Conservation (phyloP, 129 eudicot genomes). For the Solidago caesia region DNA sequence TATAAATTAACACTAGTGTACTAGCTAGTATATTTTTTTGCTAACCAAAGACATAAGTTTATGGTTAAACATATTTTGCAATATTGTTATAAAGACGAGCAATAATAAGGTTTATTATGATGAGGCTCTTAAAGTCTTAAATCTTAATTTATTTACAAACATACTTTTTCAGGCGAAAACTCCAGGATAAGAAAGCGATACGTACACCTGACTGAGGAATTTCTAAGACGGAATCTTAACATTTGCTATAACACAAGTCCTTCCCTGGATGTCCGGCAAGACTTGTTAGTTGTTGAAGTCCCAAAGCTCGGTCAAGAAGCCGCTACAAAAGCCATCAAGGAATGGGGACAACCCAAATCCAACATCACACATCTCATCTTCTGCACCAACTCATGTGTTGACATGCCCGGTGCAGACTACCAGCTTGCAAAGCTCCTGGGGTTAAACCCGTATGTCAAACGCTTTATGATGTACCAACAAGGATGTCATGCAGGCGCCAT, state of each 20-base stretch:
- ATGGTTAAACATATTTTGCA: too few species aligned
- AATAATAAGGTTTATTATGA: too few species aligned
- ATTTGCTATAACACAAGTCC: background rate
- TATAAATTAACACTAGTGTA: too few species aligned
- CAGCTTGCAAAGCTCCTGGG: background rate
- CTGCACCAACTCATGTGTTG: background rate
- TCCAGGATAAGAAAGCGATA: background rate
- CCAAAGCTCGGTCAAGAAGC: constrained; percentile 3
- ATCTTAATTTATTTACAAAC: too few species aligned
- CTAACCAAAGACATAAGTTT: too few species aligned
- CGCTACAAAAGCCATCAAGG: background rate
- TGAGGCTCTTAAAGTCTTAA: too few species aligned
- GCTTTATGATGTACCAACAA: background rate
- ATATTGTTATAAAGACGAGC: too few species aligned
- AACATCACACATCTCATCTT: background rate
- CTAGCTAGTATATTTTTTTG: too few species aligned
- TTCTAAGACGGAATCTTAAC: background rate
- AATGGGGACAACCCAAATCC: background rate
- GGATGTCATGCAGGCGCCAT: background rate
- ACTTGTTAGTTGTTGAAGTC: background rate
- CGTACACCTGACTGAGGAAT: background rate
- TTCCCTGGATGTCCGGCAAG: background rate
- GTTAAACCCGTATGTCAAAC: background rate
- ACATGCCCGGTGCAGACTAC: constrained; percentile 9
- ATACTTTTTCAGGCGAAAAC: background rate